These are phyloP conservation scores for Ogataea degrootiae DNA, from an alignment of 805 yeast genomes.

Conservation along the genomic window DNA sequence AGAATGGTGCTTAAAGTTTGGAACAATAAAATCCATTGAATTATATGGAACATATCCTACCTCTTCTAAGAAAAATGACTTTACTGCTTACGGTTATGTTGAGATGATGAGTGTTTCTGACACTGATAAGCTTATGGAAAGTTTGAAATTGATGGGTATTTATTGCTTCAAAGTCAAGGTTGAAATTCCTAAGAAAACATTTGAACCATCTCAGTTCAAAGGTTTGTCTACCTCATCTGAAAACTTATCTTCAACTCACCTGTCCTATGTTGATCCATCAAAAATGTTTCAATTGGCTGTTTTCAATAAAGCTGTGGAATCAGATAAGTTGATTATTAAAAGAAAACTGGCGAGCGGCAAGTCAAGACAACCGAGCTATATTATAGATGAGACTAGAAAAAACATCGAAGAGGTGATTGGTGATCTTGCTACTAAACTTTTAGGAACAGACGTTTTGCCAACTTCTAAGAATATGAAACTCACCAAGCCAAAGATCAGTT, in stretches of 20 bases:
- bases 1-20: slow-evolving; percentile 23
- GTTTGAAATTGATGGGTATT: slow-evolving; percentile 18
- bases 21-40: slow-evolving; percentile 24
- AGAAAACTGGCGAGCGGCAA: slow-evolving; percentile 1
- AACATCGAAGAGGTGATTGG: slow-evolving; percentile 20
- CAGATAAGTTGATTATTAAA: slow-evolving; percentile 10
- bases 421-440: slow-evolving; percentile 14
- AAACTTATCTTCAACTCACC: slow-evolving; percentile 5
- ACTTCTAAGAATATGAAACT: slow-evolving; percentile 7
- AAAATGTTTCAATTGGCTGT: slow-evolving; percentile 24
- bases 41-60: slow-evolving; percentile 19
- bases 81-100: slow-evolving; percentile 28
- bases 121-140: slow-evolving; percentile 20
- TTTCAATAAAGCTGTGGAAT: slow-evolving; percentile 22
- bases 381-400: slow-evolving; percentile 4
- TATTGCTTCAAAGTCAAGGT: slow-evolving; percentile 28
- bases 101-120: slow-evolving; percentile 24
- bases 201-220: slow-evolving; percentile 7
- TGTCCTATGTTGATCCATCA: slow-evolving; percentile 25
- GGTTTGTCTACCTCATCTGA: neutral
- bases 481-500: slow-evolving; percentile 19
- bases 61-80: slow-evolving; percentile 8
- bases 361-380: neutral
- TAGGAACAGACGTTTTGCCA: slow-evolving; percentile 6
- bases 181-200: slow-evolving; percentile 20